Base-by-base conservation (phyloP, 2,329 filamentous ascomycete species). In the Alternaria conjuncta region DNA sequence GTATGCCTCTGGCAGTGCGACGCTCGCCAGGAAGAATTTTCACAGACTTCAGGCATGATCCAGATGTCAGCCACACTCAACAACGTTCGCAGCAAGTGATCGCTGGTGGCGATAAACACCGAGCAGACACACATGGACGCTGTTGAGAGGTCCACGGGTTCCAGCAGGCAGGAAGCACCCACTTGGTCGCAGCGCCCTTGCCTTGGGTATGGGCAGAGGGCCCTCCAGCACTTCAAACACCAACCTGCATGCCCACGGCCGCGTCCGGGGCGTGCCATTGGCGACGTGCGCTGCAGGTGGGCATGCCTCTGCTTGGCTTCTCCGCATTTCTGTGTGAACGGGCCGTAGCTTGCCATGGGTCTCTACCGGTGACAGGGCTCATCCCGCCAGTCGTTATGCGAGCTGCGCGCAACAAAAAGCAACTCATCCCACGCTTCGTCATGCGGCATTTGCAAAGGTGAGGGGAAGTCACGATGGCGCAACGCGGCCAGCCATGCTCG, bases 21-120 rank as follows among this genome's bases (percentile, higher is more conserved):
- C 63, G 51, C 57, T 56, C 56, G 60, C 70, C 59, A 72, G 65
- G 65, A 70, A 72, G 68, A 72, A 54, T 66, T 73, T 73, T 71
- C 65, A 53, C 65, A 32, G 8, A 53, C 15, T 41, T 20, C 49
- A 36, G 49, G 49, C 57, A 57, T 55, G 65, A 73, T 69, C 61
- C 65, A 71, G 64, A 66, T 54, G 60, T 57, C 64, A 66, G 66
- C 60, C 55, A 63, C 66, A 23, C 28, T 57, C n/a, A 32, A 25
- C 25, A 54, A 28, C 21, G 51, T 41, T 32, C 36, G 47, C 56
- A 23, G 28, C 44, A 26, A 30, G 64, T 26, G 47, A 53, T 55
- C 21, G 23, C 30, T 46, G 25, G 65, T 63, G 64, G 67, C 64
- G 55, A 69, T 44, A 49, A 60, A 41, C 36, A 41, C 36, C 36